phyloP scores from a whole-genome alignment of 371 early-diverging fungal genomes.

The Mortierella sp. region DNA sequence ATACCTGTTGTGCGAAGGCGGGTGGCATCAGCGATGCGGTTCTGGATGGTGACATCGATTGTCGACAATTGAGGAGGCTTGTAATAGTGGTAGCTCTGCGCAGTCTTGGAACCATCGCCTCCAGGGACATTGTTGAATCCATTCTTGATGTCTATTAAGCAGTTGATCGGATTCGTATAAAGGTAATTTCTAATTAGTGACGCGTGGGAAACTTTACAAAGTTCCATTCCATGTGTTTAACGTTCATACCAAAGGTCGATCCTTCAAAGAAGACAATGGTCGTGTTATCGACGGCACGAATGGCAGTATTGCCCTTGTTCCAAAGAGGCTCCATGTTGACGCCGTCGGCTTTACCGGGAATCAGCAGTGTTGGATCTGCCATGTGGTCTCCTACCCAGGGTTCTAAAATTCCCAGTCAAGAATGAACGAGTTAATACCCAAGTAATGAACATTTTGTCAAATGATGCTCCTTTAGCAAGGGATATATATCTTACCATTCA shows the following conservation, averaged over 20 bases:
- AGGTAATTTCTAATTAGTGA: not conserved
- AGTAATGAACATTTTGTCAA: not conserved
- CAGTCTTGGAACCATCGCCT: conserved; percentile 60
- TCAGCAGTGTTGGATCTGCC: conserved; percentile 56
- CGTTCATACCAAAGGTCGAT: conserved; percentile 54
- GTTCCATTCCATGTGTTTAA: not conserved
- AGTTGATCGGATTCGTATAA: not conserved
- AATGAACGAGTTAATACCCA: not conserved
- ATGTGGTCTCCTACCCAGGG: conserved; percentile 66
- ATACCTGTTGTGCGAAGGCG: conserved; percentile 58
- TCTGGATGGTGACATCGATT: conserved; percentile 55
- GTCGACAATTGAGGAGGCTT: conserved; percentile 59
- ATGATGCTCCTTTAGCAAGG: not conserved
- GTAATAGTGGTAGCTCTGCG: conserved; percentile 55
- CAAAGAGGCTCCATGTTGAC: conserved; percentile 63
- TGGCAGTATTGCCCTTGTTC: conserved; percentile 62
- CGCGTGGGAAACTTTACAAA: not conserved
- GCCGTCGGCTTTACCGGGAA: conserved; percentile 58
- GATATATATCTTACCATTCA: conserved; percentile 56
- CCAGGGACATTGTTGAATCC: conserved; percentile 68
- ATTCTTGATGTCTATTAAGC: conserved; percentile 43
- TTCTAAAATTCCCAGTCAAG: conserved; percentile 33
- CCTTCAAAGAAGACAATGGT: conserved; percentile 68
- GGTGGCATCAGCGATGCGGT: conserved; percentile 56
- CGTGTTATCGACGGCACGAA: conserved; percentile 60